A percentile compares a stretch with the other conserved stretches of the same genome.
phyloP scores from a whole-genome alignment of 495 filamentous ascomycete species.

The Aspergillus baeticus region DNA sequence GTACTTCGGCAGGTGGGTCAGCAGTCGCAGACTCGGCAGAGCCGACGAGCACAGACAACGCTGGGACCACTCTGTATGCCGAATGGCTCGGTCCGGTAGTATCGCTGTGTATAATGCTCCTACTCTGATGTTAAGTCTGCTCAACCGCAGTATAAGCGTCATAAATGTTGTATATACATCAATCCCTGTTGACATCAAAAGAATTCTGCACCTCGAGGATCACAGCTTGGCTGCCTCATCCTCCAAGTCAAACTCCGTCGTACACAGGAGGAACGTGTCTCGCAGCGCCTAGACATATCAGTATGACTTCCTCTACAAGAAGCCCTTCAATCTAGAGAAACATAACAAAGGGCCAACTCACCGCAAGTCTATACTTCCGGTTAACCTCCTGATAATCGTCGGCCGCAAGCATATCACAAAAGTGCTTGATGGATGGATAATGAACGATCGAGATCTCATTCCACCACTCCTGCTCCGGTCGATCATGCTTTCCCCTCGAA shows the following conservation, averaged over 20 bases:
- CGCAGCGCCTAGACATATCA: conserved; percentile 37
- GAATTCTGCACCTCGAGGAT: neutral
- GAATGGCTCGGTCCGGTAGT: no score
- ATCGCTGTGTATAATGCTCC: no score
- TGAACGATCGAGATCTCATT: conserved; percentile 65
- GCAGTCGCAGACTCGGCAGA: no score
- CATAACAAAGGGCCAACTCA: conserved; percentile 20
- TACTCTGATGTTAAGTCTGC: no score
- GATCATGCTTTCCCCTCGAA: conserved; percentile 23
- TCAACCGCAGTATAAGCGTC: no score
- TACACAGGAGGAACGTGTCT: conserved; percentile 55
- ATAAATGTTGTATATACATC: no score
- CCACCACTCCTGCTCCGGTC: conserved; percentile 42
- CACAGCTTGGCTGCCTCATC: neutral
- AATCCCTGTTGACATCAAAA: neutral
- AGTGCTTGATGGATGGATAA: conserved; percentile 63
- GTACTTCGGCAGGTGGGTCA: no score
- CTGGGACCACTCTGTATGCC: no score
- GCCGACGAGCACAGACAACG: no score
- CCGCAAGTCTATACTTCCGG: conserved; percentile 50
- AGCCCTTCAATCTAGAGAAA: neutral
- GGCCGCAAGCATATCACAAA: conserved; percentile 61
- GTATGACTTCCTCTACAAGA: neutral
- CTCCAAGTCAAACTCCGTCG: conserved; percentile 4
- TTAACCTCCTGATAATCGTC: conserved; percentile 66